Evolutionary conservation across 176 grass and related monocot genomes (phyloP), one percentile per base, ranked within the genome.

Genomic region (Eremochloa ophiuroides): DNA sequence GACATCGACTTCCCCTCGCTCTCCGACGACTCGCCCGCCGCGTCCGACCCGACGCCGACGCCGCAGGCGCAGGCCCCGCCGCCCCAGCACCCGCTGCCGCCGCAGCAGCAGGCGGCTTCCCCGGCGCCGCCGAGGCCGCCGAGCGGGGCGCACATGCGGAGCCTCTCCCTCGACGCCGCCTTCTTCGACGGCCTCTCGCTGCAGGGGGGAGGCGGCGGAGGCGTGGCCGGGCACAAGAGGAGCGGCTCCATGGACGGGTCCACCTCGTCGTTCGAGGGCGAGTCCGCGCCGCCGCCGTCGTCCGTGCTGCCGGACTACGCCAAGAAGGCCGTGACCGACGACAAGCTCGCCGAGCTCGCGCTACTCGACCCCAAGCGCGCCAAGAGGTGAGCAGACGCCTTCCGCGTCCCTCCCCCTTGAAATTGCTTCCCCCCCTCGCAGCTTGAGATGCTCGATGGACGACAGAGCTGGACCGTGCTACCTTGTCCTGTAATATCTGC

Each of bases 1-100:
- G 97, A 99, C 80, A 71, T 96, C 75, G 91, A 99, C 47, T 99
- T 99, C 67, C 93, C 97, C 55, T 96, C 91, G 0, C 91, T 99
- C 76, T 96, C 97, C 80, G 97, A 99, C 64, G 93, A 99, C 47
- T 91, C 84, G 48, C 74, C 89, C 55, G 75, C 84, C 14, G 64
- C 78, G 1, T 92, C 84, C 62, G 83, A 94, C 41, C 86, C 84
- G 8, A 63, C 84, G 59, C 86, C 74, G 16, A 82, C 77, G 12
- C 50, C 30, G 20, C 51, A 16, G 8, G 25, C 48, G 61, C 42
- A 63, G 6, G 31, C 37, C 7, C 50, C 30, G 30, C 51, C 13
- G 14, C 31, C 41, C 43, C 43, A 64, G 6, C 72, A 25, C 22
- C 20, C 33, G 39, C 26, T 15, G 18, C 71, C 18, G 30, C 56